Evolutionary conservation across 2,329 filamentous ascomycete genomes (phyloP), one percentile per base, ranked within the genome.

Genomic region (Colletotrichum australisinense): DNA sequence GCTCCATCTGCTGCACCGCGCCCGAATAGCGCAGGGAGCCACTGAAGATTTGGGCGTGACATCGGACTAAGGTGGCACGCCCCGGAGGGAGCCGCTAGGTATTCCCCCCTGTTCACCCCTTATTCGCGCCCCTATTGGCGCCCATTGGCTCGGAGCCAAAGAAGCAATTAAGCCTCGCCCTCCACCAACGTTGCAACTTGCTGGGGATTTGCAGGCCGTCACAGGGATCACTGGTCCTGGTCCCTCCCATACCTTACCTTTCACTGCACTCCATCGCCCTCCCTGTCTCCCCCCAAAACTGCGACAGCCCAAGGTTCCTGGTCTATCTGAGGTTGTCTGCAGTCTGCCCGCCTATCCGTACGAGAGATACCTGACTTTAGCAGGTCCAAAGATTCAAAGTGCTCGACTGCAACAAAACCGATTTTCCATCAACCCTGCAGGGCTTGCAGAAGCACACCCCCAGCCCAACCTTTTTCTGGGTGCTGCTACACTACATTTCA

Each of bases 61-160:
- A 70, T 70, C 59, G 55, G 67, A 70, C 60, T 46, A 57, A 38
- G 14, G 62, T 56, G 42, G 66, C 55, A 32, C 55, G 28, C 65
- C 66, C 66, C 67, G 67, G 60, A 66, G 70, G 55, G 67, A 70
- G 56, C 60, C 67, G 67, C 67, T 70, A 35, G 60, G 60, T 71
- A 22, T 1, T 14, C 12, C 35, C 56, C 30, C 66, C 32, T 28
- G 56, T 35, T 56, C 64, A 22, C 56, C 60, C 71, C 71, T 67
- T 73, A 73, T 73, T 60, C 24, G 55, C 30, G 26, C 32, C 35
- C 24, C 35, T 26, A 28, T 52, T 49, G 55, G 46, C 62, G 67
- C 62, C 67, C 38, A 73, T 73, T 73, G 71, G 71, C 71, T 52
- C 60, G 71, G 71, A 70, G 56, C 35, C 67, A 66, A 71, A 73